phyloP scores from a whole-genome alignment of 768 basidiomycete genomes.

The Suillus subalutaceus region DNA sequence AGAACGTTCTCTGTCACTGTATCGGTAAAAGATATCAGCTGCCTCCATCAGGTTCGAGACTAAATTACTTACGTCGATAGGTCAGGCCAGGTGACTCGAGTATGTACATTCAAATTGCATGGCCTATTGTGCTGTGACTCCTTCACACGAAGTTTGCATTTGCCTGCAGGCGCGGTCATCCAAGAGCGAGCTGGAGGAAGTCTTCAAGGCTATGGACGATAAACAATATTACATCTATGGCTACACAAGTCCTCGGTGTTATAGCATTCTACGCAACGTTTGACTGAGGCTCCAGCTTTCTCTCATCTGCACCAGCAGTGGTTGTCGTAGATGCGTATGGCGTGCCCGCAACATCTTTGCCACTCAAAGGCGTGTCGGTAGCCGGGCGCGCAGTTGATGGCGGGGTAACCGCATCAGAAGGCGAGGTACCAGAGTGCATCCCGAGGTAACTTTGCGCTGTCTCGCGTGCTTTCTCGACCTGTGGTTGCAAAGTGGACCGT shows the following conservation, averaged over 20 bases:
- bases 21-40: no score
- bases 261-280: slow-evolving; percentile 8
- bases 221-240: background rate
- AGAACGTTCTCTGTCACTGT: no score
- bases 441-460: slow-evolving; percentile 23
- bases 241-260: background rate
- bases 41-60: no score
- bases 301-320: background rate
- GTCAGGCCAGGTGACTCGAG: no score
- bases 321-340: slow-evolving; percentile 27
- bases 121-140: no score
- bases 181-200: background rate
- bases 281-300: slow-evolving; percentile 6
- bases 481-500: slow-evolving; percentile 30
- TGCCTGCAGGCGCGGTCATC: background rate
- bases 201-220: background rate
- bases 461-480: slow-evolving; percentile 30
- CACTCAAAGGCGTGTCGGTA: slow-evolving; percentile 44
- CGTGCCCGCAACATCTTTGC: slow-evolving; percentile 34
- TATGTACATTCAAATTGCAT: no score
- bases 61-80: no score
- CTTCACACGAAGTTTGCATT: no score
- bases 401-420: slow-evolving; percentile 14
- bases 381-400: slow-evolving; percentile 22
- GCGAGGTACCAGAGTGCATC: slow-evolving; percentile 11